Conservation (phyloP, 2,329 filamentous ascomycete species). For the Xylaria sp. region DNA sequence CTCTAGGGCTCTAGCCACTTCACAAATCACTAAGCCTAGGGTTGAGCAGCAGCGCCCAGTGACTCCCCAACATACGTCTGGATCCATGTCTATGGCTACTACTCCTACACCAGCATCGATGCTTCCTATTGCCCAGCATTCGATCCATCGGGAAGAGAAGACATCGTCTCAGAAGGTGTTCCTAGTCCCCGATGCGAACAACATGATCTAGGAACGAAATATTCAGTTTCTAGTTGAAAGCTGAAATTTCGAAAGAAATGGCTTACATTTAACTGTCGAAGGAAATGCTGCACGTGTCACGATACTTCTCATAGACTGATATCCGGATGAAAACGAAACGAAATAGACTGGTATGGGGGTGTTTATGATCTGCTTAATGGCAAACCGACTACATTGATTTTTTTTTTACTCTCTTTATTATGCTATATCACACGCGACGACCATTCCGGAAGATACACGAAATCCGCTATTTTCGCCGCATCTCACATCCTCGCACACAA, state of each 20-base stretch:
- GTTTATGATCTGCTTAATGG: slow-evolving; percentile 31
- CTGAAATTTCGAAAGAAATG: slow-evolving; percentile 17
- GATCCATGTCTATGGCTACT: slow-evolving; percentile 48
- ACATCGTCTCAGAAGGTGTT: slow-evolving; percentile 49
- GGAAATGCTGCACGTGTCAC: slow-evolving; percentile 42
- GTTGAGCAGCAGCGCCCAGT: slow-evolving; percentile 54
- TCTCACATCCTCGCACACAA: neutral
- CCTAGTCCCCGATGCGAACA: slow-evolving; percentile 53
- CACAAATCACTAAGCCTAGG: slow-evolving; percentile 60
- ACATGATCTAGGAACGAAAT: slow-evolving; percentile 56
- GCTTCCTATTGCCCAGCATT: slow-evolving; percentile 43
- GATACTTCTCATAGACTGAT: slow-evolving; percentile 43
- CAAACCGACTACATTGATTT: slow-evolving; percentile 32
- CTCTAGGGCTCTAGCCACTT: slow-evolving; percentile 54
- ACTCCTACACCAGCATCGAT: slow-evolving; percentile 53
- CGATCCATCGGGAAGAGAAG: slow-evolving; percentile 42
- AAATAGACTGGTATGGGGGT: slow-evolving; percentile 45
- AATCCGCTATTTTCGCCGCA: slow-evolving; percentile 1
- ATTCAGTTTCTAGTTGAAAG: neutral
- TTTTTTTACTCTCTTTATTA: slow-evolving; percentile 34
- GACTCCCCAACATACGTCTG: slow-evolving; percentile 58
- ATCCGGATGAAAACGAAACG: slow-evolving; percentile 40
- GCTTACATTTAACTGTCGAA: slow-evolving; percentile 35
- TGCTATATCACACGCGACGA: slow-evolving; percentile 23
- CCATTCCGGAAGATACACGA: slow-evolving; percentile 4